phyloP scores from a whole-genome alignment of 306 rosid genomes.

The Quercus alba region DNA sequence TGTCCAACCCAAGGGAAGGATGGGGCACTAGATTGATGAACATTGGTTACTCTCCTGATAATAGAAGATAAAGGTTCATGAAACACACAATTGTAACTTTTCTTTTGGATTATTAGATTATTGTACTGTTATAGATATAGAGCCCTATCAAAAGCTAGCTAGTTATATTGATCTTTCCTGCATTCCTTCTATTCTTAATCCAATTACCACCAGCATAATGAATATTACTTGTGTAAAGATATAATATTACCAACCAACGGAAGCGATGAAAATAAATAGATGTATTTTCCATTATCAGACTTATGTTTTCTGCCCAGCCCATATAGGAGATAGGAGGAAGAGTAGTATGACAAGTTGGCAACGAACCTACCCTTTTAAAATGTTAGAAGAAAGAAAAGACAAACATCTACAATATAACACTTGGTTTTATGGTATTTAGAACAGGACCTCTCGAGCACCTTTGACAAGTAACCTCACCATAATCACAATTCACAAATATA shows the following conservation, averaged over 20 bases:
- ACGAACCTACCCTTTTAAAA: constrained; percentile 13
- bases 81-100: not conserved
- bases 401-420: constrained; percentile 19
- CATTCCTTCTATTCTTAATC: not conserved
- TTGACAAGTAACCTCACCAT: constrained; percentile 28
- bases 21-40: no score
- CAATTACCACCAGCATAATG: not conserved
- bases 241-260: not conserved
- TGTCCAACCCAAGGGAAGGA: no score
- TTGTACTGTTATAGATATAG: no score
- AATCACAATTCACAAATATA: constrained; percentile 10
- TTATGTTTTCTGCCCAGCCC: constrained; percentile 37
- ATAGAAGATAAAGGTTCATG: not conserved
- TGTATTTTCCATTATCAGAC: constrained; percentile 10
- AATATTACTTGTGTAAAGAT: not conserved
- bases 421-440: constrained; percentile 19
- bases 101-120: no score
- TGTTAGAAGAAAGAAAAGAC: constrained; percentile 17
- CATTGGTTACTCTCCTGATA: no score
- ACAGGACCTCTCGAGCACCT: constrained; percentile 58
- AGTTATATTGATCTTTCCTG: not conserved
- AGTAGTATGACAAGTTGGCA: constrained; percentile 6
- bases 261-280: constrained; percentile 8
- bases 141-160: not conserved
- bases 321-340: constrained; percentile 15